Conservation (phyloP, 305 asterid species). For the Fraxinus sp. region DNA sequence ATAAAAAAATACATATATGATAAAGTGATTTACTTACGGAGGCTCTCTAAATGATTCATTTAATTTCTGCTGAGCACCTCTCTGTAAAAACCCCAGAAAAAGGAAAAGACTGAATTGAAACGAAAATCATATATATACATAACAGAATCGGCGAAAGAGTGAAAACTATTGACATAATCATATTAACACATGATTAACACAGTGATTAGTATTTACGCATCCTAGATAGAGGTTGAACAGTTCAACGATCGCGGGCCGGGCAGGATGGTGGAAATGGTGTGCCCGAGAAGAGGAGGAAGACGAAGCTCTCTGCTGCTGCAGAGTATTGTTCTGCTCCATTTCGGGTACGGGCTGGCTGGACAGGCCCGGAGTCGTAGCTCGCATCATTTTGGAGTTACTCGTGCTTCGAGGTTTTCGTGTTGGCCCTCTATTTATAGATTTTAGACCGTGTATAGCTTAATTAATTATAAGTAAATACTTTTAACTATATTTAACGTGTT, state of each 20-base stretch:
- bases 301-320: constrained; percentile 51
- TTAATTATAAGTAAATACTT: too few relatives aligned
- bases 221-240: constrained; percentile 84
- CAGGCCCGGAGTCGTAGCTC: constrained; percentile 35
- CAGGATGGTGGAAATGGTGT: constrained; percentile 85
- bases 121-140: neutral
- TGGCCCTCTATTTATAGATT: neutral
- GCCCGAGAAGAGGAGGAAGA: constrained; percentile 64
- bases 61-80: constrained; percentile 52
- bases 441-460: too few relatives aligned
- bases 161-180: neutral
- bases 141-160: neutral
- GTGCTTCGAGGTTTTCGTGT: neutral
- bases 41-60: constrained; percentile 72
- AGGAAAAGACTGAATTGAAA: constrained; percentile 5
- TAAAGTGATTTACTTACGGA: constrained; percentile 58
- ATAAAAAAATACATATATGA: neutral
- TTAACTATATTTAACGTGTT: too few relatives aligned
- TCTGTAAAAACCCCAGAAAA: constrained; percentile 41
- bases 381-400: constrained; percentile 25
- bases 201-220: constrained; percentile 30
- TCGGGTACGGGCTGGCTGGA: constrained; percentile 36
- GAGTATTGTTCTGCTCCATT: constrained; percentile 44
- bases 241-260: constrained; percentile 69
- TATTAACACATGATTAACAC: too few relatives aligned